A percentile compares a stretch with the other conserved stretches of the same genome.
Conservation (phyloP, 1,139 yeast genomes). For the Meyerozyma elateridarum region DNA sequence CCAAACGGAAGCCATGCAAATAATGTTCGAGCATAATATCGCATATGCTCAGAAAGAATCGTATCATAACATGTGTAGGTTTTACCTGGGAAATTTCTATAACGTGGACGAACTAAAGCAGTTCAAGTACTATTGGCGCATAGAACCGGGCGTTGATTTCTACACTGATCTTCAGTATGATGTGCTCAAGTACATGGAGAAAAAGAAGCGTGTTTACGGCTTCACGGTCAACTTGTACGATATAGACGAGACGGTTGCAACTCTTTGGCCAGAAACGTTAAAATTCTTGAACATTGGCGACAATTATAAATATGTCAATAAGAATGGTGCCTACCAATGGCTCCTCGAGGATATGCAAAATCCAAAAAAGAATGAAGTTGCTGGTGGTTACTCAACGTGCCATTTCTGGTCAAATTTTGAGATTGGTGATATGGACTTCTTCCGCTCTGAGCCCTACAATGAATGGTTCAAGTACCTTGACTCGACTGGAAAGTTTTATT, state of each 20-base stretch:
- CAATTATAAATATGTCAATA: conserved; percentile 54
- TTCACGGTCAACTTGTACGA: conserved; percentile 67
- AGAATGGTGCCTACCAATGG: conserved; percentile 64
- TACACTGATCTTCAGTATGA: conserved; percentile 69
- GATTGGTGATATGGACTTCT: conserved; percentile 77
- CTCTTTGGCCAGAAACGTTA: conserved; percentile 68
- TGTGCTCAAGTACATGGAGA: conserved; percentile 68
- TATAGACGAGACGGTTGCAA: conserved; percentile 54
- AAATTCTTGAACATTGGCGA: conserved; percentile 54
- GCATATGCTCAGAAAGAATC: conserved; percentile 62
- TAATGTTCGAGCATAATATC: conserved; percentile 42
- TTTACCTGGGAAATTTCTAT: conserved; percentile 60
- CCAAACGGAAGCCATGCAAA: conserved; percentile 35
- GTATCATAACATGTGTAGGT: conserved; percentile 78
- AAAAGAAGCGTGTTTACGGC: conserved; percentile 62
- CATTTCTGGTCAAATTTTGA: conserved; percentile 90
- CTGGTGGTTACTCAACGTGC: conserved; percentile 76
- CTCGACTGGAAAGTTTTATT: conserved; percentile 70
- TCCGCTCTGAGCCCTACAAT: conserved; percentile 59
- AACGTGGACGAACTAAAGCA: conserved; percentile 56
- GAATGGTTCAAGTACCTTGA: conserved; percentile 65
- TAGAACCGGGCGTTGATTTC: conserved; percentile 71
- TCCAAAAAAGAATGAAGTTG: conserved; percentile 46
- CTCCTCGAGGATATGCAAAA: conserved; percentile 61
- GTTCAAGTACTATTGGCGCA: conserved; percentile 67